These are phyloP conservation scores for Nannizzia gypsea DNA, from an alignment of 2,329 filamentous ascomycete species.

Conservation along the genomic window DNA sequence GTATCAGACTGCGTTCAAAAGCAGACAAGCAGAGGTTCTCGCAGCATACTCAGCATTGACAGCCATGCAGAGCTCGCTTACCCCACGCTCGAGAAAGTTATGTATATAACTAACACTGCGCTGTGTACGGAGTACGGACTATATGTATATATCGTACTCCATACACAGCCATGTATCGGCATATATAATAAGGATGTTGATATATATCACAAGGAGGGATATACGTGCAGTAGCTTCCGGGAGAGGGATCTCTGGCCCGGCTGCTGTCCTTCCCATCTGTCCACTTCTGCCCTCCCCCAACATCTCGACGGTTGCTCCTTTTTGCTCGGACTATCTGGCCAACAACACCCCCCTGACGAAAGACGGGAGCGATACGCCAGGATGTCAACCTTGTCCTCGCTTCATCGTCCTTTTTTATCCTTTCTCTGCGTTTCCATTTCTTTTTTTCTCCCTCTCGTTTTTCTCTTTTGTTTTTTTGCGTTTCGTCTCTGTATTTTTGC, in stretches of 20 bases:
- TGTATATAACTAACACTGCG: too few species aligned
- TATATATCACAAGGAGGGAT: not conserved
- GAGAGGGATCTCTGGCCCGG: not conserved
- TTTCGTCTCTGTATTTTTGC: not conserved
- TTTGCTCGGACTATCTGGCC: not conserved
- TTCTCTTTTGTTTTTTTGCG: not conserved
- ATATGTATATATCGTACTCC: not conserved
- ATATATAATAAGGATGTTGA: not conserved
- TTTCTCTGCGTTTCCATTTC: not conserved
- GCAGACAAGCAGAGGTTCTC: not conserved
- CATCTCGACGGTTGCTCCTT: not conserved
- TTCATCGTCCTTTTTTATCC: not conserved
- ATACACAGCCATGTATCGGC: not conserved
- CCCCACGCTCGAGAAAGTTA: not conserved
- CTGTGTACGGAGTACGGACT: too few species aligned
- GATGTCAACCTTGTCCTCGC: not conserved
- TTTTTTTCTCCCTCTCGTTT: not conserved
- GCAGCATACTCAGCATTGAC: not conserved
- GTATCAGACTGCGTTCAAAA: not conserved
- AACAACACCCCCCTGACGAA: not conserved
- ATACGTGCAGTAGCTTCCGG: conserved; percentile 2
- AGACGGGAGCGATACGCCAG: conserved; percentile 1
- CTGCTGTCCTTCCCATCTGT: not conserved
- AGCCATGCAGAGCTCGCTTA: not conserved
- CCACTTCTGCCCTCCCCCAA: not conserved